Percentiles rank a stretch among this genome's conserved stretches.
Evolutionary conservation across 2,329 filamentous ascomycete genomes (phyloP).

Genomic region (Paraconiothyrium brasiliense): DNA sequence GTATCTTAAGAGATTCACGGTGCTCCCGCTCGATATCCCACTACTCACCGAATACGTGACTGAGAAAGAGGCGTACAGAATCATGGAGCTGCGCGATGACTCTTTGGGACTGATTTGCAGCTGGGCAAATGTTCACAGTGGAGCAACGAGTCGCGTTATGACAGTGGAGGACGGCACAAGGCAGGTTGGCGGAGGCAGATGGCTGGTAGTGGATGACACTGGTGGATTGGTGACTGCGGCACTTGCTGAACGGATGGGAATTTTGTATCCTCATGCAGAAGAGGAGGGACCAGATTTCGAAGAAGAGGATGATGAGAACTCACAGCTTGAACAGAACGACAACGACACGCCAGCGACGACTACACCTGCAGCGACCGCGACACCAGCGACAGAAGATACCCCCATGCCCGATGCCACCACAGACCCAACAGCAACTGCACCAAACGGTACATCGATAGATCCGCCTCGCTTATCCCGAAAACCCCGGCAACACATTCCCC

Average conservation of each 20-base stretch:
- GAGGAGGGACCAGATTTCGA: conserved; percentile 30
- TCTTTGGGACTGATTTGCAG: conserved; percentile 81
- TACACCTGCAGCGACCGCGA: conserved; percentile 13
- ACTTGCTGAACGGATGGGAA: conserved; percentile 87
- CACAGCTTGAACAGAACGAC: not conserved
- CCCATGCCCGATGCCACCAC: conserved; percentile 29
- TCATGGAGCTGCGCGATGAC: conserved; percentile 88
- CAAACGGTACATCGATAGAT: conserved; percentile 28
- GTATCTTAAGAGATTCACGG: conserved; percentile 86
- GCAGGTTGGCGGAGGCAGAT: conserved; percentile 66
- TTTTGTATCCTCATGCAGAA: conserved; percentile 67
- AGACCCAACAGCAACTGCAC: conserved; percentile 16
- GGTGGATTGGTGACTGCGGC: conserved; percentile 83
- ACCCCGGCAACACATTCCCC: conserved; percentile 51
- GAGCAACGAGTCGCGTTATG: conserved; percentile 52
- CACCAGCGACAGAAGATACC: conserved; percentile 15
- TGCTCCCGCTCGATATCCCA: conserved; percentile 82
- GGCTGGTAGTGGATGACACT: conserved; percentile 87
- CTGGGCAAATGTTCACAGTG: conserved; percentile 89
- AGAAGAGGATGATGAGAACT: conserved; percentile 2
- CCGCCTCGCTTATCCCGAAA: conserved; percentile 29
- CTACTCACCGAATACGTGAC: conserved; percentile 80
- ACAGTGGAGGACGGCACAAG: conserved; percentile 44
- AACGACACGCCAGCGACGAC: conserved; percentile 17
- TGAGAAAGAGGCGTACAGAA: conserved; percentile 80